These are phyloP conservation scores for Skeletonema tropicum DNA, from an alignment of 108 stramenopile species.

Conservation along the genomic window DNA sequence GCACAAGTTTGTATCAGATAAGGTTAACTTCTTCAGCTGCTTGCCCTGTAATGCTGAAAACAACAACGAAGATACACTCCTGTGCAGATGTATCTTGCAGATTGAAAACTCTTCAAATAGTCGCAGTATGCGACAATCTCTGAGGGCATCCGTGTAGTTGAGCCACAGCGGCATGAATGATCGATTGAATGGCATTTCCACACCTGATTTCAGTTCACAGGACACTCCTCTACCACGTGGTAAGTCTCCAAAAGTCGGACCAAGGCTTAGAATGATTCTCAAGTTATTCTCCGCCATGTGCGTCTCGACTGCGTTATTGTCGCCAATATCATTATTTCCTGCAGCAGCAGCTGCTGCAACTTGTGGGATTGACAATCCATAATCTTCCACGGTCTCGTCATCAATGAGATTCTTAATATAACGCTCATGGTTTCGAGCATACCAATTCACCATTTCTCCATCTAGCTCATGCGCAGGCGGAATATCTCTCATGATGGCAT, in stretches of 20 bases:
- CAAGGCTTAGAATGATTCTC: not conserved
- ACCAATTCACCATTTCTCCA: conserved; percentile 1
- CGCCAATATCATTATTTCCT: not conserved
- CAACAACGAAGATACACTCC: not conserved
- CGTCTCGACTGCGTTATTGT: not conserved
- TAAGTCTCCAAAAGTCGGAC: not conserved
- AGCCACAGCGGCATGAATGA: not conserved
- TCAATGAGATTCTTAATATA: not conserved
- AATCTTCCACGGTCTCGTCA: not conserved
- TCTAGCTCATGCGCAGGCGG: not conserved
- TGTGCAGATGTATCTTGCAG: not conserved
- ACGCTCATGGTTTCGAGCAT: not conserved
- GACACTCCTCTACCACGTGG: not conserved
- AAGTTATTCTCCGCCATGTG: not conserved
- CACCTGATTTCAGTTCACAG: not conserved
- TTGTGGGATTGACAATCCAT: not conserved
- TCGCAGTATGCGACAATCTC: not conserved
- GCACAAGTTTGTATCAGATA: not conserved
- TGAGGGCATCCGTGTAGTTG: conserved; percentile 1
- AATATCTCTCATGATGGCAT: not conserved
- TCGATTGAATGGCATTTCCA: not conserved
- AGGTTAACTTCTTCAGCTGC: not conserved
- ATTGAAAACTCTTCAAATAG: conserved; percentile 1
- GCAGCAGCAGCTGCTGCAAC: not conserved
- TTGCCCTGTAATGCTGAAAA: conserved; percentile 1